phyloP scores from a whole-genome alignment of 352 stramenopile species.

The Phytophthora citrophthora region DNA sequence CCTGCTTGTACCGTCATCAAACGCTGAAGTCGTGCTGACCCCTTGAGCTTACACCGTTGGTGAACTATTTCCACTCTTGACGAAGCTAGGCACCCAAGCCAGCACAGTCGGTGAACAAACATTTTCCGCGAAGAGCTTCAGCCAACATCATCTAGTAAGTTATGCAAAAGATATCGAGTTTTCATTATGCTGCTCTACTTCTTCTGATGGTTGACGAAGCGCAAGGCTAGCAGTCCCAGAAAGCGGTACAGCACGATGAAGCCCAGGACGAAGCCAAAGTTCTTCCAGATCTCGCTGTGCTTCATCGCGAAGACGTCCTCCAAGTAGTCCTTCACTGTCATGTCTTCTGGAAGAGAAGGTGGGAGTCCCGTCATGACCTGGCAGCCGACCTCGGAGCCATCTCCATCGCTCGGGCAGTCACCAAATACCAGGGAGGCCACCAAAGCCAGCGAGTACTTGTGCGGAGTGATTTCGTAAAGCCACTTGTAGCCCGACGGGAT shows the following conservation, averaged over 20 bases:
- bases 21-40: too few relatives aligned
- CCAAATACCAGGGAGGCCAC: conserved; percentile 14
- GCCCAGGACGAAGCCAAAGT: conserved; percentile 30
- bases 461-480: conserved; percentile 27
- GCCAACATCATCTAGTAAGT: not conserved
- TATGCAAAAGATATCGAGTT: not conserved
- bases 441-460: conserved; percentile 22
- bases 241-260: conserved; percentile 37
- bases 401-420: conserved; percentile 23
- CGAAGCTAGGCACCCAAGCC: too few relatives aligned
- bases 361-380: conserved; percentile 36
- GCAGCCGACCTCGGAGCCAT: conserved; percentile 33
- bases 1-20: too few relatives aligned
- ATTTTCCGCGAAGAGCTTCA: not conserved
- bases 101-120: too few relatives aligned
- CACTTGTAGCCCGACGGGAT: conserved; percentile 22
- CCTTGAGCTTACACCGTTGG: too few relatives aligned
- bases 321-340: conserved; percentile 42
- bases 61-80: not conserved
- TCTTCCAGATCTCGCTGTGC: conserved; percentile 31
- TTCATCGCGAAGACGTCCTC: conserved; percentile 41
- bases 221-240: conserved; percentile 17
- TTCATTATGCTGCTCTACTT: conserved; percentile 26
- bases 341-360: conserved; percentile 24
- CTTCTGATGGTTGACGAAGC: conserved; percentile 46